Conservation (phyloP, 805 yeast species). For the Teunomyces atbi region DNA sequence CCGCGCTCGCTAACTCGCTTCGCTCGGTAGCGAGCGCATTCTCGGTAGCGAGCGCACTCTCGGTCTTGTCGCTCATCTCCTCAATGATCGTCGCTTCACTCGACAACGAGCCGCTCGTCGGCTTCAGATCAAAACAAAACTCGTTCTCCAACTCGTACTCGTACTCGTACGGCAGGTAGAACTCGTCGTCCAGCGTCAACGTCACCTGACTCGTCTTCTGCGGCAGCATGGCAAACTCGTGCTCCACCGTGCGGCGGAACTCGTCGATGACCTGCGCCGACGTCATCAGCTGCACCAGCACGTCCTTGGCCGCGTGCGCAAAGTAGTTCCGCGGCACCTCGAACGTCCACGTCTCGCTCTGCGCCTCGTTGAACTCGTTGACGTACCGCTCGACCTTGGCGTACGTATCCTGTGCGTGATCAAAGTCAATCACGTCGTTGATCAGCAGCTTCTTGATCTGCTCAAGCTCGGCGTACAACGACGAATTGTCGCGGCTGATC, state of each 20-base stretch:
- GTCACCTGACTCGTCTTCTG: conserved; percentile 6
- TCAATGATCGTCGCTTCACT: conserved; percentile 10
- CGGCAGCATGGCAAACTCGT: conserved; percentile 1
- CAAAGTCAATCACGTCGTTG: conserved; percentile 2
- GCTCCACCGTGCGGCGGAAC: neutral
- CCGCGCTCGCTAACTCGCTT: no score
- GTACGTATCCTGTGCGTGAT: neutral
- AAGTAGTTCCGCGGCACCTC: conserved; percentile 13
- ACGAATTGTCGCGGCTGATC: conserved; percentile 24
- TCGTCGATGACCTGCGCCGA: conserved; percentile 18
- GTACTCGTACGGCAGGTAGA: conserved; percentile 31
- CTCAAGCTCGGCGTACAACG: conserved; percentile 21
- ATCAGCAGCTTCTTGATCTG: conserved; percentile 15
- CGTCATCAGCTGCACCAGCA: conserved; percentile 23
- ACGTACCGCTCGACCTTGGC: conserved; percentile 5
- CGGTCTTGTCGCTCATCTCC: neutral
- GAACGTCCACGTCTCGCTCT: conserved; percentile 4
- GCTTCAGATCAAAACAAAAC: neutral
- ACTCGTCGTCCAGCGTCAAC: conserved; percentile 31
- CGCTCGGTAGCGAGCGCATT: no score
- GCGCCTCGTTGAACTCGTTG: conserved; percentile 2
- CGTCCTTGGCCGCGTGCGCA: conserved; percentile 10
- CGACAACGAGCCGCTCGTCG: conserved; percentile 4
- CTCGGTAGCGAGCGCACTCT: no score
- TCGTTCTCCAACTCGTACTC: conserved; percentile 24